Evolutionary conservation across 2,329 filamentous ascomycete species (phyloP), one percentile per base, ranked within the genome.

Genomic region (Thielaviopsis cerberus): DNA sequence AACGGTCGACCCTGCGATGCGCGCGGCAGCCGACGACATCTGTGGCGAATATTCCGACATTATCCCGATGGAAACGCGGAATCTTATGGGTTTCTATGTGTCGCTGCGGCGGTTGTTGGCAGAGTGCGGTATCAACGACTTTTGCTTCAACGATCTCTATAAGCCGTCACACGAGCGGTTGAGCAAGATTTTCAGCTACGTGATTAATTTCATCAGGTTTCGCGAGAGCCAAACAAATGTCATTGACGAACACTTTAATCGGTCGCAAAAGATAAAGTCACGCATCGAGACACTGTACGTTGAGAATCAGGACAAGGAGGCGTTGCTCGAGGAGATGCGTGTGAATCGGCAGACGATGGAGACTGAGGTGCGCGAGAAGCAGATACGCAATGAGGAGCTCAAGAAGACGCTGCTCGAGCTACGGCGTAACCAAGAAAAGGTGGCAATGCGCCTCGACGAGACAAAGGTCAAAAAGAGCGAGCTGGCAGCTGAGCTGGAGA

Each of bases 141-240:
- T 98, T 66, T 88, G 86, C 37, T 95, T 97, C 71, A 83, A 83
- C 61, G 92, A 98, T 69, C 75, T 98, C 5, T 91, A 94, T 68
- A 86, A 85, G 68, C 92, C 92, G 17, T 94, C 88, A 1, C 87
- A 94, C 67, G 85, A 88, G 59, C 86, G 92, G 51, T 78, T 97
- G 15, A 85, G 91, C 66, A 94, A 92, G 73, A 94, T 97, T 66
- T 92, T 98, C 69, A 94, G 88, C 63, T 96, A 96, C 71, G 80
- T 97, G 63, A 98, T 98, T 75, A 98, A 98, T 72, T 98, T 98
- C 71, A 90, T 97, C 64, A 83, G 92, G 57, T 98, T 97, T 72
- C 86, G 92, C 65, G 90, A 96, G 72, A 89, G 85, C 62, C 91
- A 97, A 70, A 94, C 89, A 1, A 75, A 76, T 45, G 82, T 92